phyloP scores from a whole-genome alignment of 768 basidiomycete species.

The Gymnopilus dilepis region DNA sequence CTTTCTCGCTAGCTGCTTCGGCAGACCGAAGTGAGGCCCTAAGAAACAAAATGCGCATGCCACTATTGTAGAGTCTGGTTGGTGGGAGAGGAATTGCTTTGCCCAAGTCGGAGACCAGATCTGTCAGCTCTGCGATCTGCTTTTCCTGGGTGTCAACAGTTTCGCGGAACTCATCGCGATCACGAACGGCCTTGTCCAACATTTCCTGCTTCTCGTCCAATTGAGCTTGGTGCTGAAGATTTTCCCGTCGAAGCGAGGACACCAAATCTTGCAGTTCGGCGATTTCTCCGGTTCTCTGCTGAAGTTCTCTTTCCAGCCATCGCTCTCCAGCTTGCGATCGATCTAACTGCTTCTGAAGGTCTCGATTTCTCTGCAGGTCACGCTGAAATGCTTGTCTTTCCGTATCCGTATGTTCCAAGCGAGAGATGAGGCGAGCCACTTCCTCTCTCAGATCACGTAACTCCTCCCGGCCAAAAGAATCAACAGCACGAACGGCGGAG shows the following conservation, averaged over 20 bases:
- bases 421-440: background rate
- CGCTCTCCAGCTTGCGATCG: background rate
- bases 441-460: background rate
- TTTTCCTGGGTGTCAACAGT: background rate
- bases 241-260: background rate
- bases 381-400: background rate
- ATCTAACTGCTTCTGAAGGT: background rate
- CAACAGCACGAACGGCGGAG: background rate
- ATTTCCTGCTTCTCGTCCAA: background rate
- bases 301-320: background rate
- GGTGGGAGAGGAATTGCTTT: background rate
- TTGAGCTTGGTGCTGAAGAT: background rate
- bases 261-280: background rate
- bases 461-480: background rate
- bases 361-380: background rate
- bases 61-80: background rate
- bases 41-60: conserved; percentile 4
- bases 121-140: conserved; percentile 2
- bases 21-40: conserved; percentile 7
- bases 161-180: background rate
- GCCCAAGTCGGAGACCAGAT: conserved; percentile 1
- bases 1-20: background rate
- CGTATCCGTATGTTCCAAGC: background rate
- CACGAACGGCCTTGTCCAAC: background rate
- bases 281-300: background rate